Evolutionary conservation across 176 grass and related monocot species (phyloP).

Genomic region (Aegilops longissima): DNA sequence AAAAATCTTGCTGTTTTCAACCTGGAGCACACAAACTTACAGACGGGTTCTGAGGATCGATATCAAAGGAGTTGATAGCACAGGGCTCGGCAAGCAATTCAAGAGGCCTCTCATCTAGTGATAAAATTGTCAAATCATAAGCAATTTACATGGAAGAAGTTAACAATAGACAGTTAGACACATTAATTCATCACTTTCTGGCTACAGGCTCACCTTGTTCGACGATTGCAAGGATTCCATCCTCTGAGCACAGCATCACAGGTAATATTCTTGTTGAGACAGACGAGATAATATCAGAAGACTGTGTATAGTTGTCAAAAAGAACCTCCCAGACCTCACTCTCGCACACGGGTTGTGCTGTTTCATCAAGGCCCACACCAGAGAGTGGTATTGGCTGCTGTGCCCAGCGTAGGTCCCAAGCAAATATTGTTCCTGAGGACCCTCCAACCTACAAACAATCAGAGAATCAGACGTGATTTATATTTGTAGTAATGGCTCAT

Average conservation of each 20-base stretch:
- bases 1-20: background rate
- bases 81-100: slow-evolving; percentile 71
- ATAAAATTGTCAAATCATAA: background rate
- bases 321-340: slow-evolving; percentile 98
- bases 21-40: slow-evolving; percentile 45
- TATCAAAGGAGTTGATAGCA: slow-evolving; percentile 92
- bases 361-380: slow-evolving; percentile 48
- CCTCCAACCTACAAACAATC: slow-evolving; percentile 77
- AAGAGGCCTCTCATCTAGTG: slow-evolving; percentile 61
- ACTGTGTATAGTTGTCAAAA: slow-evolving; percentile 64
- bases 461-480: slow-evolving; percentile 14
- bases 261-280: slow-evolving; percentile 70
- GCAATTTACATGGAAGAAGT: background rate
- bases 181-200: background rate
- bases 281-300: slow-evolving; percentile 57
- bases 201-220: slow-evolving; percentile 61
- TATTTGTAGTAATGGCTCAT: background rate
- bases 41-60: slow-evolving; percentile 85
- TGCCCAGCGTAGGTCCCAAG: slow-evolving; percentile 74
- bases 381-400: slow-evolving; percentile 76
- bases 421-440: slow-evolving; percentile 78
- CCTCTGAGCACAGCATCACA: slow-evolving; percentile 95
- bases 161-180: background rate
- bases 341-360: slow-evolving; percentile 29
- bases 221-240: slow-evolving; percentile 79